Conservation (phyloP, 331 rosid species). For the Rosa hybrid region DNA sequence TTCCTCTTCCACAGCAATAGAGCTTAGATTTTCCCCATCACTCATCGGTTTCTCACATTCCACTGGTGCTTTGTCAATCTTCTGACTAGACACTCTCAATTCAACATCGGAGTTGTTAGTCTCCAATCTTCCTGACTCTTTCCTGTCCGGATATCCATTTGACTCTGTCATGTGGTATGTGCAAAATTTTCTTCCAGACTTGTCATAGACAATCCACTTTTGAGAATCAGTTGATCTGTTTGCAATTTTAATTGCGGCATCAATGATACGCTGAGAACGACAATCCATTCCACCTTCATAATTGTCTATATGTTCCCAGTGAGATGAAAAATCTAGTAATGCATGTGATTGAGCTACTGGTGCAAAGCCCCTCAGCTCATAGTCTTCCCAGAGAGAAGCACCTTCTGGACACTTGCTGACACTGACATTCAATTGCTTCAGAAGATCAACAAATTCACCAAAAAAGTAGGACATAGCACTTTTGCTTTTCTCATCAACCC, state of each 20-base stretch:
- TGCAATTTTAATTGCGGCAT: conserved; percentile 61
- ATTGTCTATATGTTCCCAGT: conserved; percentile 49
- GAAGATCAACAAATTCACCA: conserved; percentile 49
- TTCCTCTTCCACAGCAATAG: conserved; percentile 61
- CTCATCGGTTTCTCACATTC: conserved; percentile 30
- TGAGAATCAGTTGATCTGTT: conserved; percentile 50
- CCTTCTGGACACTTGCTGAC: conserved; percentile 27
- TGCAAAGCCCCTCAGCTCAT: conserved; percentile 83
- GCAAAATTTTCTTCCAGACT: conserved; percentile 32
- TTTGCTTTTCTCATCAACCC: conserved; percentile 48
- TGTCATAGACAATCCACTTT: conserved; percentile 55
- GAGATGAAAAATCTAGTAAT: conserved; percentile 57
- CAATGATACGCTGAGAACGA: conserved; percentile 61
- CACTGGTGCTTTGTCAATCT: conserved; percentile 17
- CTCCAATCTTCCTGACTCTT: conserved; percentile 33
- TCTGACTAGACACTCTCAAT: conserved; percentile 24
- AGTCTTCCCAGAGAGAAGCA: conserved; percentile 91
- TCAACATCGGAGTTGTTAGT: conserved; percentile 26
- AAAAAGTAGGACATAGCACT: conserved; percentile 69
- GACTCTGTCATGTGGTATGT: conserved; percentile 27
- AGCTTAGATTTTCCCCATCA: conserved; percentile 24
- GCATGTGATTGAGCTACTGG: conserved; percentile 54
- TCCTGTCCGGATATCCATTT: conserved; percentile 39
- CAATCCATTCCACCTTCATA: conserved; percentile 50
- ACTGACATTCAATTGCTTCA: conserved; percentile 33